phyloP scores from a whole-genome alignment of 768 basidiomycete genomes.

The Lactarius evosmus region DNA sequence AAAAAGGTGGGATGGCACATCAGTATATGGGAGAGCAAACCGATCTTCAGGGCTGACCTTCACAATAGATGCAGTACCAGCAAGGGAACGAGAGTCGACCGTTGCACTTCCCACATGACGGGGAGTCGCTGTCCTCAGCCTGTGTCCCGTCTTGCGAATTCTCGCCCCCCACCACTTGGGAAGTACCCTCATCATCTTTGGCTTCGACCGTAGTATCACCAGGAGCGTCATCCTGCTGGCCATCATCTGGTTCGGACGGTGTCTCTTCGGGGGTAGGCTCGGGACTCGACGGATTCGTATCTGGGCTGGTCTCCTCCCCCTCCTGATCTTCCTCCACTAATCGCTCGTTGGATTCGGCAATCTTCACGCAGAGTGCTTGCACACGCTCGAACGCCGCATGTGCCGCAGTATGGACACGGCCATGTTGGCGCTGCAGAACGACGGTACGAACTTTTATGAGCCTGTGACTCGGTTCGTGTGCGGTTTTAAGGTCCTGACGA shows the following conservation, averaged over 20 bases:
- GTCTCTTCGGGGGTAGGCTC: neutral
- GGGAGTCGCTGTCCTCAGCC: constrained; percentile 23
- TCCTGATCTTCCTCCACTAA: neutral
- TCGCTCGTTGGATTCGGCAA: neutral
- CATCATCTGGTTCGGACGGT: neutral
- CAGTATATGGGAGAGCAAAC: neutral
- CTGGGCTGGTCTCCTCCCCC: neutral
- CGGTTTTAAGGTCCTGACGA: constrained; percentile 21
- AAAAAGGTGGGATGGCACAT: neutral
- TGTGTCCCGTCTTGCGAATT: too few species aligned
- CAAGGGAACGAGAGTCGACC: constrained; percentile 9
- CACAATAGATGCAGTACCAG: constrained; percentile 4
- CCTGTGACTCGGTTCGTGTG: neutral
- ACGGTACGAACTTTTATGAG: neutral
- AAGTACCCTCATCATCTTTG: neutral
- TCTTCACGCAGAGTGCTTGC: neutral
- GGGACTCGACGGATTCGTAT: neutral
- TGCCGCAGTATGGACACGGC: neutral
- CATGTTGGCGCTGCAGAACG: constrained; percentile 4
- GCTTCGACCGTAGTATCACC: neutral
- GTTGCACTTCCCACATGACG: constrained; percentile 30
- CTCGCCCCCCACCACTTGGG: neutral
- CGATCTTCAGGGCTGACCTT: neutral
- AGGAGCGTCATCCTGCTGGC: neutral
- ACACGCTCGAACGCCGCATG: constrained; percentile 8